A percentile compares a stretch with the other conserved stretches of the same genome.
These are phyloP conservation scores for Tirmania nivea DNA, from an alignment of 495 filamentous ascomycete species.

Conservation along the genomic window DNA sequence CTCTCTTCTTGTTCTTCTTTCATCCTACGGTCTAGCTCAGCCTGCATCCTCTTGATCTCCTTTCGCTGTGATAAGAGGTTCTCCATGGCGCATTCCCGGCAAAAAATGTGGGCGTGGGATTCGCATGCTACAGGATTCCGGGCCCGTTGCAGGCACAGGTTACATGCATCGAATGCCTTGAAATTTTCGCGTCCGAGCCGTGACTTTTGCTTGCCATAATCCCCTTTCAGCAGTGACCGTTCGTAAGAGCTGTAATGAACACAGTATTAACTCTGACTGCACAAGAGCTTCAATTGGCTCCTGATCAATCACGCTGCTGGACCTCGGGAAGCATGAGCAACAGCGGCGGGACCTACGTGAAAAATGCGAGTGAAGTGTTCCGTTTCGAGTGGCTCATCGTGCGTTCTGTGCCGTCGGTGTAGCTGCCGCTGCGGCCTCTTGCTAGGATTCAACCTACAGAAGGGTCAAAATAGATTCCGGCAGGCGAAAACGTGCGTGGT, in stretches of 20 bases:
- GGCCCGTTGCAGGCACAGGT: conserved; percentile 68
- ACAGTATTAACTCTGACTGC: background rate
- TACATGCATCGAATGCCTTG: conserved; percentile 77
- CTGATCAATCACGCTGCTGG: too few species aligned
- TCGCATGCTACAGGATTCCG: conserved; percentile 50
- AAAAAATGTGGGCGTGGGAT: conserved; percentile 75
- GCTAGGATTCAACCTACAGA: background rate
- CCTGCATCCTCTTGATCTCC: conserved; percentile 72
- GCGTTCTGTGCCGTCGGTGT: background rate
- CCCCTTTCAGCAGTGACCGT: conserved; percentile 50
- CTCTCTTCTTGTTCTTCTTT: conserved; percentile 33
- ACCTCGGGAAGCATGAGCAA: too few species aligned
- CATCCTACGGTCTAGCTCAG: conserved; percentile 36
- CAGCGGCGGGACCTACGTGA: conserved; percentile 31
- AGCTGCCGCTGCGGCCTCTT: background rate
- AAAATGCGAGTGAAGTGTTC: conserved; percentile 89
- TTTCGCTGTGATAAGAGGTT: conserved; percentile 80
- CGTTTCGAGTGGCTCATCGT: conserved; percentile 36
- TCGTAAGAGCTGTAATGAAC: conserved; percentile 41
- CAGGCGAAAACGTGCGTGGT: too few species aligned
- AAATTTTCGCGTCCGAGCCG: conserved; percentile 82
- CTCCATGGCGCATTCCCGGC: conserved; percentile 76
- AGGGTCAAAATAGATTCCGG: too few species aligned
- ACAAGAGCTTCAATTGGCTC: too few species aligned
- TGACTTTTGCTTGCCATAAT: conserved; percentile 66